These are phyloP conservation scores for Penicillium flavigenum DNA, from an alignment of 495 filamentous ascomycete species.

Conservation along the genomic window DNA sequence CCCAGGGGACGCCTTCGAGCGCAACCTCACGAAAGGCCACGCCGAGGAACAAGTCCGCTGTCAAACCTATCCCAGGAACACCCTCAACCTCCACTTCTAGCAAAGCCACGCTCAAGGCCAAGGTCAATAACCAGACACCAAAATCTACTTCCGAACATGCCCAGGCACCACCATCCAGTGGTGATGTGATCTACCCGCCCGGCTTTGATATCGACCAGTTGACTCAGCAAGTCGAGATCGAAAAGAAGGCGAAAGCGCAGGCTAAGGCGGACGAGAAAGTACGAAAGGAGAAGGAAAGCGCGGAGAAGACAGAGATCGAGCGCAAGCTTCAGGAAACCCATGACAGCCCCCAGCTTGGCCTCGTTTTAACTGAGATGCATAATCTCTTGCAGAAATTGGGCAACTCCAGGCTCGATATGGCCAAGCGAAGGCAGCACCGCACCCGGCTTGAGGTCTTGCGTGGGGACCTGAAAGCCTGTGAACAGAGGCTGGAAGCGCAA, in stretches of 20 bases:
- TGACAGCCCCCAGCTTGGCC: background rate
- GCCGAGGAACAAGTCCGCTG: background rate
- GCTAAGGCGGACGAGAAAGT: background rate
- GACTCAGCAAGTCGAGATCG: background rate
- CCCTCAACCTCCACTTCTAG: background rate
- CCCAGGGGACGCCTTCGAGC: background rate
- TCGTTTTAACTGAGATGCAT: background rate
- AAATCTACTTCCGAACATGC: background rate
- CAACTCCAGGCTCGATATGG: background rate
- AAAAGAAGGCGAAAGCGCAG: constrained; percentile 1
- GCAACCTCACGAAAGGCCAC: background rate
- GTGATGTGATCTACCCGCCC: background rate
- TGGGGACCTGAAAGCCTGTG: background rate
- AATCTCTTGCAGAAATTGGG: background rate
- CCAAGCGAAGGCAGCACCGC: background rate
- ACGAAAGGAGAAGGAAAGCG: background rate
- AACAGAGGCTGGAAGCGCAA: background rate
- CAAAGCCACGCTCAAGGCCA: background rate
- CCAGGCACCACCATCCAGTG: background rate
- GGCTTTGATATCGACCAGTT: background rate
- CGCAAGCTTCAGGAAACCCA: background rate
- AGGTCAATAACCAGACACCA: background rate
- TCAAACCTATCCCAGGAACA: background rate
- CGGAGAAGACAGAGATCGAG: background rate
- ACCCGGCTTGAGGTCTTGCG: background rate